Base-by-base conservation (phyloP, 2,329 filamentous ascomycete genomes). In the Hypocrella siamensis region DNA sequence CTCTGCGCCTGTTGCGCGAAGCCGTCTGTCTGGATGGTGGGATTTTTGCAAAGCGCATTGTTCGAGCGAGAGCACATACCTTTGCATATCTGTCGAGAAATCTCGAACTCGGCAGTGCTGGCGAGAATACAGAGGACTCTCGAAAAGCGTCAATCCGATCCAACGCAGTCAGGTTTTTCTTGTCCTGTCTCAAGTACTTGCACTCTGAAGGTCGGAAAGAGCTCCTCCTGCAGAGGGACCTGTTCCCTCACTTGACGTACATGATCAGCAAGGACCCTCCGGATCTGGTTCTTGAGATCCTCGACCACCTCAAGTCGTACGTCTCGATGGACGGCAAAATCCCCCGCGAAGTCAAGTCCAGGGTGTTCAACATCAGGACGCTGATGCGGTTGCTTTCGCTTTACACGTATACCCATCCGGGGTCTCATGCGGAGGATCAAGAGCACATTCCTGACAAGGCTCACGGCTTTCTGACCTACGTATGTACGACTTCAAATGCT, bases 21-120 rank as follows among this genome's bases (percentile, higher is more conserved):
- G 67, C 86, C n/a, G 72, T 83, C 12, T 75, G 67, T 33, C 79
- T 93, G 40, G 86, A 96, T 53, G 85, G 85, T 12, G 92, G 90
- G 11, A 70, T 74, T 26, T 66, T 85, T 34, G 83, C 86, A 18
- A 76, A 73, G 42, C 67, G 76, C 28, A 65, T 94, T 21, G 92
- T 93, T 50, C 68, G 79, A 32, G 75, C 76, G 19, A 71, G 84
- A 42, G 75, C 83, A 43, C 76, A 74, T 36, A 90, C 83, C 0
- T 78, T 93, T 35, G 79, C 84, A 44, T 76, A 77, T 6, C 60
- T 98, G 3, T 78, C 81, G 5, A 68, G 82, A 32, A 92, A 93
- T 43, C 69, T 98, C 32, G 75, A 77, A 28, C 65, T 88, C n/a
- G 68, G 71, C 30, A 63, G 69, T 40, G 48, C 63, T 1, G 67